A percentile compares a stretch with the other conserved stretches of the same genome.
These are phyloP conservation scores for Rhynchospora pubera DNA, from an alignment of 176 grass and related monocot species.

Conservation along the genomic window DNA sequence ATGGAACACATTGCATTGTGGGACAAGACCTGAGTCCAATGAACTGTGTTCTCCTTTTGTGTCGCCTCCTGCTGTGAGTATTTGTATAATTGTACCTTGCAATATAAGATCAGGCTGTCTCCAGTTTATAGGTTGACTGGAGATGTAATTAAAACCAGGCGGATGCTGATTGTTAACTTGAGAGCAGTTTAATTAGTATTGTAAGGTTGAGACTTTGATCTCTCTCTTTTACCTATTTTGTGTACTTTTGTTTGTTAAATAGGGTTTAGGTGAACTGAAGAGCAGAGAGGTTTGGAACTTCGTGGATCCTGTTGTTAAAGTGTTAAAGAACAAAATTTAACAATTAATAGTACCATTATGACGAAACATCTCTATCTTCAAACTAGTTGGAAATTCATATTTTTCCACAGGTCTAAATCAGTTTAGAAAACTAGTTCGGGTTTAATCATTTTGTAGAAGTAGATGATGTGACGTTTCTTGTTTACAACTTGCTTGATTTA, in stretches of 20 bases:
- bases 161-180: not conserved
- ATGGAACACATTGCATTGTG: no score
- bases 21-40: no score
- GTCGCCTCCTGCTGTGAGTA: not conserved
- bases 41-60: not conserved
- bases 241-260: not conserved
- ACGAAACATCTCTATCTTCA: slow-evolving; percentile 1
- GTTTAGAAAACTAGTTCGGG: not conserved
- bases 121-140: not conserved
- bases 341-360: not conserved
- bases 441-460: not conserved
- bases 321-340: not conserved
- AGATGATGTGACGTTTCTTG: not conserved
- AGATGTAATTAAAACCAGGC: not conserved
- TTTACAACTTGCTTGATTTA: not conserved
- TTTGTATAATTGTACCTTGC: not conserved
- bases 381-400: not conserved
- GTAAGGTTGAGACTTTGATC: not conserved
- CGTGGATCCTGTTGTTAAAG: not conserved
- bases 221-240: not conserved
- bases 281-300: not conserved
- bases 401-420: not conserved
- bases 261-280: not conserved
- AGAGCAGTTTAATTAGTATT: not conserved
- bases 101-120: not conserved